Evolutionary conservation across 2,329 filamentous ascomycete genomes (phyloP).

Genomic region (Sporothrix protearum): DNA sequence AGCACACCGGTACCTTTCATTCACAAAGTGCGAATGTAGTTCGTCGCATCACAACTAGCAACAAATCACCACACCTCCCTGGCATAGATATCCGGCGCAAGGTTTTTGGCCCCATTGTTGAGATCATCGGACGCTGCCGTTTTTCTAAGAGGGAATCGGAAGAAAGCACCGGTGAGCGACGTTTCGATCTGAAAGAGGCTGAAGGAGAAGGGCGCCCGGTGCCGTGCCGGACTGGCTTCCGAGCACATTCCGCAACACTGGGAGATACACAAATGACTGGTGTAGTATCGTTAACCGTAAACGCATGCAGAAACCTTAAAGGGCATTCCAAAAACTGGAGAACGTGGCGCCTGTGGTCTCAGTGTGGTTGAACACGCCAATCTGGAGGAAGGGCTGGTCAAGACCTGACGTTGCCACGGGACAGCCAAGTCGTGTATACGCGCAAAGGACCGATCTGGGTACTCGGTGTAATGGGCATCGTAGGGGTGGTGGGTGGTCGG

Average conservation of each 20-base stretch:
- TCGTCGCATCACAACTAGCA: too few relatives aligned
- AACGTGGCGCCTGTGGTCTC: not conserved
- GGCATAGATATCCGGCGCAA: not conserved
- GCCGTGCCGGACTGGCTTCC: not conserved
- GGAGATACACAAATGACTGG: not conserved
- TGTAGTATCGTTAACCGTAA: not conserved
- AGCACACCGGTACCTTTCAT: too few relatives aligned
- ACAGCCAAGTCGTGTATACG: not conserved
- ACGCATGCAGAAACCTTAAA: not conserved
- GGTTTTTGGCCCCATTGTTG: not conserved
- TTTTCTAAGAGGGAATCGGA: not conserved
- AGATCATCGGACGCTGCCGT: not conserved
- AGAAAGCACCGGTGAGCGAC: not conserved
- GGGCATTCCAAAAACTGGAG: not conserved
- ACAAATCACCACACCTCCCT: not conserved
- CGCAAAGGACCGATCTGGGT: not conserved
- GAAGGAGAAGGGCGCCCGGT: too few relatives aligned
- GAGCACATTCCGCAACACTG: not conserved
- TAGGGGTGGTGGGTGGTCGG: slow-evolving; percentile 4
- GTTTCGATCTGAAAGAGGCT: not conserved
- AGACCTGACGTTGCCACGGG: not conserved
- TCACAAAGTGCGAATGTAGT: too few relatives aligned
- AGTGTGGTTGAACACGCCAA: not conserved
- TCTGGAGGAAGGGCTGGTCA: not conserved
- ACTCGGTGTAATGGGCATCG: not conserved